phyloP scores from a whole-genome alignment of 1,139 yeast species.

The Pneumocystis wakefieldiae region DNA sequence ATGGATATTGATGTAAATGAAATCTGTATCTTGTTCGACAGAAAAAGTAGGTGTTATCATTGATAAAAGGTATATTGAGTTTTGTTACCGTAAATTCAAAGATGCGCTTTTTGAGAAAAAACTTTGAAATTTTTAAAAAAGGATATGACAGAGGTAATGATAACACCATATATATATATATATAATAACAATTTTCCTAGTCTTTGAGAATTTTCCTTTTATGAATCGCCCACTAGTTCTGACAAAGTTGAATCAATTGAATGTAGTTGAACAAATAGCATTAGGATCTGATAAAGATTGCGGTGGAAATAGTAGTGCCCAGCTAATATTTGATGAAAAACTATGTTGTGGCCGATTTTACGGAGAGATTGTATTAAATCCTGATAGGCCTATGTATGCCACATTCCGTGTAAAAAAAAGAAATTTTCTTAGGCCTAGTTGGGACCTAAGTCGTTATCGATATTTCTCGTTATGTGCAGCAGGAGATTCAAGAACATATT shows the following conservation, averaged over 20 bases:
- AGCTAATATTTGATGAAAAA: slow-evolving; percentile 31
- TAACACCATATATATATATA: neutral
- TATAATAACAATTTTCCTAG: neutral
- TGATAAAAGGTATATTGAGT: neutral
- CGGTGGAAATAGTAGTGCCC: slow-evolving; percentile 63
- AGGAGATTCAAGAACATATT: slow-evolving; percentile 61
- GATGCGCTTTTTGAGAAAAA: neutral
- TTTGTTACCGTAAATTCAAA: neutral
- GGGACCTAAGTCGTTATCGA: slow-evolving; percentile 51
- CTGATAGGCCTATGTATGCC: slow-evolving; percentile 62
- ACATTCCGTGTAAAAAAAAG: slow-evolving; percentile 55
- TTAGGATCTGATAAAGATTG: slow-evolving; percentile 58
- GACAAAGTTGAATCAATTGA: slow-evolving; percentile 40
- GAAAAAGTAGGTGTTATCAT: slow-evolving; percentile 85
- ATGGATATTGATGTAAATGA: slow-evolving; percentile 41
- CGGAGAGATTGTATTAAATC: slow-evolving; percentile 43
- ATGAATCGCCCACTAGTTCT: slow-evolving; percentile 20
- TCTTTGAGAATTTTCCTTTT: slow-evolving; percentile 10
- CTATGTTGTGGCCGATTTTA: slow-evolving; percentile 31
- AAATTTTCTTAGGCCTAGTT: slow-evolving; percentile 20
- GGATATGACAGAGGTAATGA: neutral
- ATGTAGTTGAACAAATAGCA: slow-evolving; percentile 36
- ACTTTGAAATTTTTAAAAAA: neutral
- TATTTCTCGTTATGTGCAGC: slow-evolving; percentile 55
- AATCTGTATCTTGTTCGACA: slow-evolving; percentile 63